Evolutionary conservation across 202 grass and related monocot species (phyloP).

Genomic region (Bolboschoenoplectus hybrid): DNA sequence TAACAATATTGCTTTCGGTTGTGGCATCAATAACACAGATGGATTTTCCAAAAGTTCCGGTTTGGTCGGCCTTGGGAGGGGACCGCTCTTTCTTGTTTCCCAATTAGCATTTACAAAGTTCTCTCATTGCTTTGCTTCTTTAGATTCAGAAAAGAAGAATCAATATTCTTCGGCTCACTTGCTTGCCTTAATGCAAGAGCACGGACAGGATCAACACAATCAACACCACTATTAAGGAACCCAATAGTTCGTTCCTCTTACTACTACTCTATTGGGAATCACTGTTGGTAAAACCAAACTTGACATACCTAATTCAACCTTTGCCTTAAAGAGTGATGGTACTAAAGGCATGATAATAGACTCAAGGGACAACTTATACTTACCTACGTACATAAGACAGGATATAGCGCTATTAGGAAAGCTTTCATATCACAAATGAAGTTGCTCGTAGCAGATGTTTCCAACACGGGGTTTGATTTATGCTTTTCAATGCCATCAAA

Average conservation of each 20-base stretch:
- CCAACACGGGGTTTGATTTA: slow-evolving; percentile 55
- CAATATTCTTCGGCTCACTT: slow-evolving; percentile 49
- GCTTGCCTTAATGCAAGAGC: slow-evolving; percentile 15
- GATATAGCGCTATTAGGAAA: slow-evolving; percentile 48
- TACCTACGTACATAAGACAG: slow-evolving; percentile 51
- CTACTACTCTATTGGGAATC: slow-evolving; percentile 55
- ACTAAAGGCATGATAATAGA: slow-evolving; percentile 63
- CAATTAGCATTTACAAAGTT: slow-evolving; percentile 59
- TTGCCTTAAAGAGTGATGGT: slow-evolving; percentile 3
- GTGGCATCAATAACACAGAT: slow-evolving; percentile 40
- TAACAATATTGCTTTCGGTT: slow-evolving; percentile 53
- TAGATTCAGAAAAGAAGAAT: slow-evolving; percentile 42
- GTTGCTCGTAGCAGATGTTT: slow-evolving; percentile 49
- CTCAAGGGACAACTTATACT: slow-evolving; percentile 58
- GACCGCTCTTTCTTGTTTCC: slow-evolving; percentile 48
- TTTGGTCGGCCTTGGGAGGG: slow-evolving; percentile 60
- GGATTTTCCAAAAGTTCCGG: slow-evolving; percentile 45
- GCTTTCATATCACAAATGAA: slow-evolving; percentile 57
- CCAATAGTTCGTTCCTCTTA: slow-evolving; percentile 37
- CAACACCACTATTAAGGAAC: slow-evolving; percentile 56
- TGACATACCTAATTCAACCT: not conserved
- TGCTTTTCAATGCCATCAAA: slow-evolving; percentile 56
- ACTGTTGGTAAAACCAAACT: slow-evolving; percentile 46
- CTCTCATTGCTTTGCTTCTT: slow-evolving; percentile 58
- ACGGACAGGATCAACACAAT: slow-evolving; percentile 29